Base-by-base conservation (phyloP, 2,329 filamentous ascomycete genomes). In the Sclerotinia sclerotiorum region DNA sequence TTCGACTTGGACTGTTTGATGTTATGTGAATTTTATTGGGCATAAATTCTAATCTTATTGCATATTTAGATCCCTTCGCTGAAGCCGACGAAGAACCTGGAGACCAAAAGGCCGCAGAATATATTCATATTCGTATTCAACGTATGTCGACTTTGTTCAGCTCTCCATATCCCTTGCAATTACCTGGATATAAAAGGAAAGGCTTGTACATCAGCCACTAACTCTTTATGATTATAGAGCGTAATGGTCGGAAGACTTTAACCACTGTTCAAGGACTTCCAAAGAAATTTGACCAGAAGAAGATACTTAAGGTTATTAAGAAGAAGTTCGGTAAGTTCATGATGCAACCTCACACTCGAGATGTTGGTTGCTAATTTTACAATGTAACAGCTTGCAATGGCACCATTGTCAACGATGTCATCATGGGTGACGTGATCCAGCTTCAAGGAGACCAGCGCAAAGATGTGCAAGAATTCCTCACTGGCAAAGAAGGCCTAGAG, bases 211-310 rank as follows among this genome's bases (percentile, higher is more conserved):
- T 21, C 5, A n/a, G 35, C 42, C 19, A 70, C 84, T 86, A 76
- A 87, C 80, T 69, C 39, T 72, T 63, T 48, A 68, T 71, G 52
- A 69, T 57, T 46, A 70, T 57, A 98, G 94, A 99, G 86, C 95
- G 95, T 85, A 99, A 99, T 98, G 95, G 95, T 89, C 95, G 95
- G 83, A 99, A 99, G 89, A 98, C 95, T 86, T 88, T 99, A 91
- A 99, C 95, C 78, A 99, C 95, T 78, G 94, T 99, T 79, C 94
- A 98, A 88, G 95, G 95, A 83, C 90, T 99, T 79, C 94, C 95
- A 73, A 95, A 95, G 86, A 97, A 98, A 81, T 98, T 97, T 80
- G 94, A 97, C 84, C 93, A 95, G 84, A 98, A 97, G 89, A 97
- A 97, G 86, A 97, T 99, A 81, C 90, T 99, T 79, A 97, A 97